These are phyloP conservation scores for Xylaria telfairii DNA, from an alignment of 495 filamentous ascomycete genomes.

Conservation along the genomic window DNA sequence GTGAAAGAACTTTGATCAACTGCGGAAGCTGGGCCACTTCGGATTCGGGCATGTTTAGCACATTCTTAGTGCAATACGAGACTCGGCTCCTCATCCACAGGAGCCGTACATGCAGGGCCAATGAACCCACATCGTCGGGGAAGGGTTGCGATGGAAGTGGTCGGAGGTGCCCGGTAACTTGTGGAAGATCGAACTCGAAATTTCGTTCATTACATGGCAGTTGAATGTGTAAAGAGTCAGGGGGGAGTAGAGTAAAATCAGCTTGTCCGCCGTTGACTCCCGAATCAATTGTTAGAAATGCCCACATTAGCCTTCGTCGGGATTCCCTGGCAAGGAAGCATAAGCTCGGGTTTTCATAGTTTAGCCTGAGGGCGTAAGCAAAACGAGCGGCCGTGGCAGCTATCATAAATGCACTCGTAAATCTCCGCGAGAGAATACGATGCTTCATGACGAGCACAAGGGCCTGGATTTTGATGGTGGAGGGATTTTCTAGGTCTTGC, in stretches of 20 bases:
- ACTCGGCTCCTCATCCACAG: constrained; percentile 54
- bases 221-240: constrained; percentile 52
- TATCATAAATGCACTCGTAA: constrained; percentile 56
- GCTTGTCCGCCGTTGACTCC: constrained; percentile 51
- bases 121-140: constrained; percentile 54
- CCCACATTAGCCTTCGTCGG: constrained; percentile 59
- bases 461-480: constrained; percentile 54
- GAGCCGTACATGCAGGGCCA: constrained; percentile 56
- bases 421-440: constrained; percentile 52
- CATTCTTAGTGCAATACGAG: constrained; percentile 48
- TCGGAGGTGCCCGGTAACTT: constrained; percentile 51
- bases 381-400: constrained; percentile 54
- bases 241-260: constrained; percentile 54
- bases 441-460: constrained; percentile 57
- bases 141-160: constrained; percentile 44
- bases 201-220: constrained; percentile 59
- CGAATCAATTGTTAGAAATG: constrained; percentile 56
- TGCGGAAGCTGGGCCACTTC: constrained; percentile 48
- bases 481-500: constrained; percentile 52
- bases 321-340: constrained; percentile 58
- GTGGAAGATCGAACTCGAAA: constrained; percentile 58
- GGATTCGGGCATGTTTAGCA: constrained; percentile 39
- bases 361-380: constrained; percentile 54
- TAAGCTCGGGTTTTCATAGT: constrained; percentile 54
- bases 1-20: constrained; percentile 45